Evolutionary conservation across 805 yeast species (phyloP).

Genomic region (Teunomyces panamensis): DNA sequence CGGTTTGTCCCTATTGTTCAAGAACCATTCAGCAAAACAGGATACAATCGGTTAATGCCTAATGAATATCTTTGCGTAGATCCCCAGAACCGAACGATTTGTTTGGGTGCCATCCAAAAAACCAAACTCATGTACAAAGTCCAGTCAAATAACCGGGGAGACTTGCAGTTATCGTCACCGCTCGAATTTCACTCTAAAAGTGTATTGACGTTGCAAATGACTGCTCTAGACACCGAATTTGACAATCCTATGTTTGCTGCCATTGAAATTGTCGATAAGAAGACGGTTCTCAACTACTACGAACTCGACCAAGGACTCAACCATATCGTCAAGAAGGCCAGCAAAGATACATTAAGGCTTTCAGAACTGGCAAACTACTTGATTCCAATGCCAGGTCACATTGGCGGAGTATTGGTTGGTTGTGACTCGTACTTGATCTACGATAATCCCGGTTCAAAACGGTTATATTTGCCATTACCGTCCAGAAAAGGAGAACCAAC

Average conservation of each 20-base stretch:
- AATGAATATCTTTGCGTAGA: slow-evolving; percentile 72
- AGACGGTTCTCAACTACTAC: slow-evolving; percentile 54
- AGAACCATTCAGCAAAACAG: slow-evolving; percentile 72
- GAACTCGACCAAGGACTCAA: slow-evolving; percentile 86
- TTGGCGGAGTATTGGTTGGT: slow-evolving; percentile 68
- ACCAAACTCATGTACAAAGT: slow-evolving; percentile 70
- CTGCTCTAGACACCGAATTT: slow-evolving; percentile 70
- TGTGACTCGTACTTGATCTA: slow-evolving; percentile 54
- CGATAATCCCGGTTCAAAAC: slow-evolving; percentile 33
- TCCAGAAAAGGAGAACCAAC: slow-evolving; percentile 27
- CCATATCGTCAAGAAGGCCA: slow-evolving; percentile 49
- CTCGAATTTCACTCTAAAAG: slow-evolving; percentile 59
- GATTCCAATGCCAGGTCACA: slow-evolving; percentile 68
- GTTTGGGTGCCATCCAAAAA: slow-evolving; percentile 71
- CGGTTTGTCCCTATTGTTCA: slow-evolving; percentile 49
- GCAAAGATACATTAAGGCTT: slow-evolving; percentile 3
- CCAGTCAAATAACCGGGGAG: slow-evolving; percentile 43
- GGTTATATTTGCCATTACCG: slow-evolving; percentile 53
- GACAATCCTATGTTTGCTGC: slow-evolving; percentile 86
- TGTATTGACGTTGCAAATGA: slow-evolving; percentile 48
- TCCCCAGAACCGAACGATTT: slow-evolving; percentile 64
- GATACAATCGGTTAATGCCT: slow-evolving; percentile 71
- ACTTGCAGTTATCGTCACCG: slow-evolving; percentile 63
- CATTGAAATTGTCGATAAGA: slow-evolving; percentile 54
- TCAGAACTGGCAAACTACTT: slow-evolving; percentile 46